A percentile compares a stretch with the other conserved stretches of the same genome.
Evolutionary conservation across 768 basidiomycete species (phyloP).

Genomic region (Coprinellus micaceus): DNA sequence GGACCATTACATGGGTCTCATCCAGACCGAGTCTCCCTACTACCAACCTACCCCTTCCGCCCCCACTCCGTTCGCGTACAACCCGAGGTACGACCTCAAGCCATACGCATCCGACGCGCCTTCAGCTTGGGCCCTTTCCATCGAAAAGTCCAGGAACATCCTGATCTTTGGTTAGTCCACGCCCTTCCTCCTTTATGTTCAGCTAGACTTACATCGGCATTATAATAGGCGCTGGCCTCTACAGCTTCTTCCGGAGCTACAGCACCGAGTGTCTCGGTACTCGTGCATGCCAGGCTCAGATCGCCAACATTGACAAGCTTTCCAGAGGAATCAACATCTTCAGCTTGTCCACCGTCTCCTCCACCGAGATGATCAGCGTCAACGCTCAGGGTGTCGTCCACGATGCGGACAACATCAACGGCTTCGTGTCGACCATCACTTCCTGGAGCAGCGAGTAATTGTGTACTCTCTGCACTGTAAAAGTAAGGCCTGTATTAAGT

Average conservation of each 20-base stretch:
- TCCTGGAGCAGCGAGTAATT: slow-evolving; percentile 36
- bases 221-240: slow-evolving; percentile 55
- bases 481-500: too few species aligned
- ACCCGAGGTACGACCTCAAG: slow-evolving; percentile 51
- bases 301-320: slow-evolving; percentile 45
- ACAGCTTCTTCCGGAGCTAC: slow-evolving; percentile 72
- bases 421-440: slow-evolving; percentile 52
- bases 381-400: slow-evolving; percentile 44
- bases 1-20: slow-evolving; percentile 57
- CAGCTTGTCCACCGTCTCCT: slow-evolving; percentile 57
- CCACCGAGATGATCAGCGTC: slow-evolving; percentile 50
- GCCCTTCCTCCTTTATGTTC: not conserved
- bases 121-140: slow-evolving; percentile 48
- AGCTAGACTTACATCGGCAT: not conserved
- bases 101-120: slow-evolving; percentile 36
- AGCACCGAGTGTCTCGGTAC: slow-evolving; percentile 42
- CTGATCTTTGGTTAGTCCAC: slow-evolving; percentile 53
- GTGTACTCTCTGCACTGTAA: too few species aligned
- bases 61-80: slow-evolving; percentile 52
- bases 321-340: slow-evolving; percentile 48
- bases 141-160: slow-evolving; percentile 51
- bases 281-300: slow-evolving; percentile 53
- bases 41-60: slow-evolving; percentile 58
- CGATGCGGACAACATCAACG: slow-evolving; percentile 47
- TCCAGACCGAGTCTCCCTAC: slow-evolving; percentile 48